Conservation (phyloP, 2,329 filamentous ascomycete genomes). For the Ceratocystis lukuohia region DNA sequence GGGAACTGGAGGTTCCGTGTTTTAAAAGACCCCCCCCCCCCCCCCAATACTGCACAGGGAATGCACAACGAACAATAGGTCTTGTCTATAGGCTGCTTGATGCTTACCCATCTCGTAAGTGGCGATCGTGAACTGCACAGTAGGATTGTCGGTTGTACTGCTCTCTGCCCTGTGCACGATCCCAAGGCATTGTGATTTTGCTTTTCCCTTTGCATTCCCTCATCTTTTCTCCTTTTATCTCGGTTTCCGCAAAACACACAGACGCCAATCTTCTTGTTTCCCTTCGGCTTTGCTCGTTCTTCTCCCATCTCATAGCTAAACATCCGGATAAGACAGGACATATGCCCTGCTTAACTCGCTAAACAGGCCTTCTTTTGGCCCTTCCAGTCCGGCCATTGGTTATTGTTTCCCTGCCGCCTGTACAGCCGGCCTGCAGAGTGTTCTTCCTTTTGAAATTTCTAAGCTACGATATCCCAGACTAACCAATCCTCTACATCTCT, state of each 20-base stretch:
- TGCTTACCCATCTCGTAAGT: constrained; percentile 4
- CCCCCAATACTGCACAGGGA: too few species aligned
- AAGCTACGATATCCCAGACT: not conserved
- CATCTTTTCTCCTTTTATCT: not conserved
- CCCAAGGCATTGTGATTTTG: not conserved
- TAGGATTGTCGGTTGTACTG: not conserved
- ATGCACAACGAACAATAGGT: not conserved
- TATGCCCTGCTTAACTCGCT: not conserved
- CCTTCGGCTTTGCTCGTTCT: not conserved
- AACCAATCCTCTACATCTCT: not conserved
- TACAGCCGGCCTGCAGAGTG: not conserved
- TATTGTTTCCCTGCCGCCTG: not conserved
- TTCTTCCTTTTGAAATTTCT: not conserved
- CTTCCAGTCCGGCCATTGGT: not conserved
- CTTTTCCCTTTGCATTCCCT: not conserved
- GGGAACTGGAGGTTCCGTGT: too few species aligned
- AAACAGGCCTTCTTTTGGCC: not conserved
- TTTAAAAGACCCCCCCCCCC: too few species aligned
- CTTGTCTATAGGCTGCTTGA: not conserved
- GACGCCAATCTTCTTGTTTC: constrained; percentile 4
- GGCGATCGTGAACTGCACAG: constrained; percentile 4
- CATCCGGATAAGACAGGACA: not conserved
- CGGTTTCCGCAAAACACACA: not conserved
- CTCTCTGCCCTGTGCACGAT: not conserved
- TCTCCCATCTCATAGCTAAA: not conserved